Conservation (phyloP, 768 basidiomycete genomes). For the Tricholoma sp. region DNA sequence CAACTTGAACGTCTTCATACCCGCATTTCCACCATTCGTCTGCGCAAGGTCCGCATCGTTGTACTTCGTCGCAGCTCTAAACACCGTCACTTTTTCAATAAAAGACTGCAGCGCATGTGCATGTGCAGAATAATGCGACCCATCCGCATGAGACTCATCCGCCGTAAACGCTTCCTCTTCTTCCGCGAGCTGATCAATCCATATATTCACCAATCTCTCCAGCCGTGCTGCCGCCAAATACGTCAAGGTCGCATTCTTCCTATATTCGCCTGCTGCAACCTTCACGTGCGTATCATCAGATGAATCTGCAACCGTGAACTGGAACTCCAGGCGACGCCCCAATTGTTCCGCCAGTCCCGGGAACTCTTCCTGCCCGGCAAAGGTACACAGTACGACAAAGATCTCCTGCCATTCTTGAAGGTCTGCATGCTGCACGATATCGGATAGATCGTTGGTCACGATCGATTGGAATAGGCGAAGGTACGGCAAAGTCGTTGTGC, state of each 20-base stretch:
- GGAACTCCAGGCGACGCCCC: slow-evolving; percentile 85
- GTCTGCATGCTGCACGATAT: slow-evolving; percentile 96
- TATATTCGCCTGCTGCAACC: slow-evolving; percentile 43
- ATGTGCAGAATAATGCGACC: slow-evolving; percentile 71
- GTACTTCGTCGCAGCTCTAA: slow-evolving; percentile 82
- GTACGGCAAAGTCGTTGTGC: slow-evolving; percentile 73
- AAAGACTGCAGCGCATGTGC: slow-evolving; percentile 87
- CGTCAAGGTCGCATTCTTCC: slow-evolving; percentile 88
- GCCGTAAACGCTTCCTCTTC: slow-evolving; percentile 60
- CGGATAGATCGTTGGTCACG: slow-evolving; percentile 85
- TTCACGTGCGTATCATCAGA: slow-evolving; percentile 40
- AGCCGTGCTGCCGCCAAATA: slow-evolving; percentile 89
- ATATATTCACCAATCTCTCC: slow-evolving; percentile 85
- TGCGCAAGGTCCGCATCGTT: slow-evolving; percentile 63
- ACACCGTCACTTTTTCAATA: slow-evolving; percentile 94
- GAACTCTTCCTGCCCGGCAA: slow-evolving; percentile 83
- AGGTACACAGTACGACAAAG: slow-evolving; percentile 95
- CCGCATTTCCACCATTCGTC: slow-evolving; percentile 32
- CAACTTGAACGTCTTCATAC: slow-evolving; percentile 72
- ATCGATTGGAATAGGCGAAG: slow-evolving; percentile 93
- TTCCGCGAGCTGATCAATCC: slow-evolving; percentile 85
- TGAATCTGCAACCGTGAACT: slow-evolving; percentile 54
- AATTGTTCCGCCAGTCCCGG: slow-evolving; percentile 85
- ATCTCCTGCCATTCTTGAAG: slow-evolving; percentile 93
- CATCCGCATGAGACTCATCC: slow-evolving; percentile 33